Conservation (phyloP, 2,329 filamentous ascomycete genomes). For the Xylariaceae sp. region DNA sequence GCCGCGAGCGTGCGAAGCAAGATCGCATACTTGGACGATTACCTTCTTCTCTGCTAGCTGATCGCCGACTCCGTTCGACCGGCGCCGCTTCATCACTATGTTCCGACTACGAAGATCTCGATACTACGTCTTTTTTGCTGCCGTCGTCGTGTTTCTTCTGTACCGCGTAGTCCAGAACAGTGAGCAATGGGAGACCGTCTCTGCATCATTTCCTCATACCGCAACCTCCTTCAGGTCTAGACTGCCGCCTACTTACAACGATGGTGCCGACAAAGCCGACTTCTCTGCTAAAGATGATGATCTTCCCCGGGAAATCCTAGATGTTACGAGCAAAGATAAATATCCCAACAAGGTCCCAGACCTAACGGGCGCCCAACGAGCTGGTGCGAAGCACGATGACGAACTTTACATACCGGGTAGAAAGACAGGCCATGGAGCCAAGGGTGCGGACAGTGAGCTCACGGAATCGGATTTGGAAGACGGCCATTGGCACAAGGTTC, state of each 20-base stretch:
- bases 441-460: constrained; percentile 23
- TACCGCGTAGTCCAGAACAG: constrained; percentile 25
- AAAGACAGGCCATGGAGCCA: constrained; percentile 26
- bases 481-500: constrained; percentile 67
- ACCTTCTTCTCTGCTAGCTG: background rate
- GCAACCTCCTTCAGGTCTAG: constrained; percentile 10
- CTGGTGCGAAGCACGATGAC: constrained; percentile 9
- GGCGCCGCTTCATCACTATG: constrained; percentile 18
- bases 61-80: background rate
- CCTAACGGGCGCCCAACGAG: constrained; percentile 20
- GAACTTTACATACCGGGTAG: constrained; percentile 31
- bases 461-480: constrained; percentile 27
- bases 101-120: constrained; percentile 30
- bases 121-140: constrained; percentile 29
- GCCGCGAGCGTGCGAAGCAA: constrained; percentile 4
- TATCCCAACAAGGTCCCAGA: constrained; percentile 22
- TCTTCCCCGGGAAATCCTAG: constrained; percentile 17
- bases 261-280: constrained; percentile 11
- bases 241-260: constrained; percentile 6
- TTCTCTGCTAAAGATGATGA: constrained; percentile 17
- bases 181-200: constrained; percentile 28
- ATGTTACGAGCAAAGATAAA: constrained; percentile 17
- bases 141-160: constrained; percentile 27
- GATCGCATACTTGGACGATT: constrained; percentile 2
- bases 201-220: constrained; percentile 21